Conservation (phyloP, 768 basidiomycete species). For the Amanita jacksonii region DNA sequence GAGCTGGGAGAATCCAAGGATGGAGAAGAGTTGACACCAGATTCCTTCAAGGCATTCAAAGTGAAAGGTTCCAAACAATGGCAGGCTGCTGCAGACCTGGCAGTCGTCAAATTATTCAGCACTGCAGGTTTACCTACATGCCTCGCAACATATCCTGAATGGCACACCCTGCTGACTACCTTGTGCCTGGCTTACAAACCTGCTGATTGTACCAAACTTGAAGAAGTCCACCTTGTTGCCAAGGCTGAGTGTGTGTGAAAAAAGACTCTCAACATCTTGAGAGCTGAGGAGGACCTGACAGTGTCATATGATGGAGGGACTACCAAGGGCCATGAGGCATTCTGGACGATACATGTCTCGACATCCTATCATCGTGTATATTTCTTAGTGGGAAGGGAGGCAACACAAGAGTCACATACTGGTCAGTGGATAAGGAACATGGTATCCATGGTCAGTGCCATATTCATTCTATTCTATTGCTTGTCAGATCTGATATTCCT, state of each 20-base stretch:
- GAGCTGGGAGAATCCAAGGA: too few relatives aligned
- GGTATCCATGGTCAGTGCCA: constrained; percentile 10
- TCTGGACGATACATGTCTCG: constrained; percentile 24
- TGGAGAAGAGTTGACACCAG: too few relatives aligned
- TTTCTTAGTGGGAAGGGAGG: constrained; percentile 19
- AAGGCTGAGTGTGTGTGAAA: not conserved
- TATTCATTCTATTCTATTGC: not conserved
- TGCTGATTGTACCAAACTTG: not conserved
- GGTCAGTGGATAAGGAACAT: constrained; percentile 16
- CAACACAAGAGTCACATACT: constrained; percentile 19
- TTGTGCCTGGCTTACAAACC: not conserved
- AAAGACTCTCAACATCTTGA: not conserved
- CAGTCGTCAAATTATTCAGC: not conserved
- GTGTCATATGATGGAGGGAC: constrained; percentile 19
- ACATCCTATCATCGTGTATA: constrained; percentile 18
- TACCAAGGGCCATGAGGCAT: constrained; percentile 16
- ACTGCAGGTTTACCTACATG: not conserved
- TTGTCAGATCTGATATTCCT: not conserved
- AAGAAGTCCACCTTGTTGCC: not conserved
- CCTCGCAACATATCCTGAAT: not conserved
- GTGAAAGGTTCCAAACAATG: not conserved
- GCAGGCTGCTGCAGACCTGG: not conserved
- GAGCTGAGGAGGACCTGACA: not conserved
- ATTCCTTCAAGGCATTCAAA: not conserved
- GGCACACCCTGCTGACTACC: not conserved